phyloP scores from a whole-genome alignment of 257 asterid species.

The Lavandula angustifolia region DNA sequence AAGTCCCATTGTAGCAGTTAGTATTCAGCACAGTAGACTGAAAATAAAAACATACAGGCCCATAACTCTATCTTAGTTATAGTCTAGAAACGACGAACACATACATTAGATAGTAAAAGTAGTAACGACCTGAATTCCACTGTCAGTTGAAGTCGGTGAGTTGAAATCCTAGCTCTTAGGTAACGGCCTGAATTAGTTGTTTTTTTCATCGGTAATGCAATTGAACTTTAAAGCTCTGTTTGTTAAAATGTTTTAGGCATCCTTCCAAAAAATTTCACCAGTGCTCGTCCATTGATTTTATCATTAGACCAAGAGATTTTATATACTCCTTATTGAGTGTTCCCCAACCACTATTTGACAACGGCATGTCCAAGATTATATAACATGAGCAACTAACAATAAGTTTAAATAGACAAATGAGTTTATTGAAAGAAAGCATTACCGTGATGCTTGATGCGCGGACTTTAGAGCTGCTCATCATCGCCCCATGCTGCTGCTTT shows the following conservation, averaged over 20 bases:
- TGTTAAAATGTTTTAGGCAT: background rate
- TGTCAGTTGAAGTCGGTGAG: no score
- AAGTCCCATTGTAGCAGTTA: no score
- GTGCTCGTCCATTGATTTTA: no score
- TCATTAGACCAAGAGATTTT: background rate
- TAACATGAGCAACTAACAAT: background rate
- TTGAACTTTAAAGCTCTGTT: background rate
- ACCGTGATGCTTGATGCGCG: constrained; percentile 49
- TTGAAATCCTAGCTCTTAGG: no score
- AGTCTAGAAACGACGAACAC: no score
- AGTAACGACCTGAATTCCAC: no score
- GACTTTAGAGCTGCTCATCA: constrained; percentile 41
- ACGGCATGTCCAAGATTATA: background rate
- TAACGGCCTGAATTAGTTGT: no score
- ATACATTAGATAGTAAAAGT: no score
- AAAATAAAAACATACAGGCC: no score
- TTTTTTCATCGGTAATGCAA: no score
- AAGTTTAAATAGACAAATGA: constrained; percentile 4
- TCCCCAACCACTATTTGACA: background rate
- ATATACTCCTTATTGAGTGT: background rate
- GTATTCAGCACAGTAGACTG: no score
- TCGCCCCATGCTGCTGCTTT: constrained; percentile 48
- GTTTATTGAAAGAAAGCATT: constrained; percentile 17
- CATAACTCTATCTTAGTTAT: no score
- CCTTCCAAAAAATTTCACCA: background rate